Base-by-base conservation (phyloP, 345 rosid genomes). In the Rhizophora mangle region DNA sequence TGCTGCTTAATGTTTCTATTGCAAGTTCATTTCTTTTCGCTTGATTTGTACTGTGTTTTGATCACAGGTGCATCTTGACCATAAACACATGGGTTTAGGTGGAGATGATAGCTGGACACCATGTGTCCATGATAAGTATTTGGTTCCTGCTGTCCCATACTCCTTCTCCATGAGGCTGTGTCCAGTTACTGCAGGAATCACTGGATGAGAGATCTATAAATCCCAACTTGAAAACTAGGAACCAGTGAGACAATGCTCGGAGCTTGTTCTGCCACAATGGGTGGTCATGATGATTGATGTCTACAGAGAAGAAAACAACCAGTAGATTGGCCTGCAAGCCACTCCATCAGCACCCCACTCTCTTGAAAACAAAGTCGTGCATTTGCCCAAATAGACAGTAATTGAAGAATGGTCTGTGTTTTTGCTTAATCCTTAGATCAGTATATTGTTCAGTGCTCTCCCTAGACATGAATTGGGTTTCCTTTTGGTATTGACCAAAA, bases 41-140 rank as follows among this genome's bases (percentile, higher is more conserved):
- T 63, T 46, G 21, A 22, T 5, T 39, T 19, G 56, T 55, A 18
- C 16, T 46, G 53, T 75, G 70, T 37, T 51, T 54, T 37, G n/a
- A 58, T 47, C 72, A 58, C 75, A 95, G 97, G 96, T 95, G 64
- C 99, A 95, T 81, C 93, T 95, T 9, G 97, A 95, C 82, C 96
- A 95, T 81, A 90, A 86, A 78, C 99, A 95, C 82, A 95, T 90
- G 96, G 99, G 97, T 2, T 3, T 88, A 22, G 97, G 88, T 7
- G 99, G 99, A 74, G 99, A 92, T 53, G 99, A 92, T 84, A 95
- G 96, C 76, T 95, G 96, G 96, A 75, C 91, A 2, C 96, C 96
- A 0, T 77, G 86, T 65, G 90, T 87, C 62, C 96, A 95, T 8
- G 88, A 88, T 20, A 84, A 92, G 68, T 90, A 86, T 76, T 79